Conservation (phyloP, 495 filamentous ascomycete species). For the Neurospora sp. region DNA sequence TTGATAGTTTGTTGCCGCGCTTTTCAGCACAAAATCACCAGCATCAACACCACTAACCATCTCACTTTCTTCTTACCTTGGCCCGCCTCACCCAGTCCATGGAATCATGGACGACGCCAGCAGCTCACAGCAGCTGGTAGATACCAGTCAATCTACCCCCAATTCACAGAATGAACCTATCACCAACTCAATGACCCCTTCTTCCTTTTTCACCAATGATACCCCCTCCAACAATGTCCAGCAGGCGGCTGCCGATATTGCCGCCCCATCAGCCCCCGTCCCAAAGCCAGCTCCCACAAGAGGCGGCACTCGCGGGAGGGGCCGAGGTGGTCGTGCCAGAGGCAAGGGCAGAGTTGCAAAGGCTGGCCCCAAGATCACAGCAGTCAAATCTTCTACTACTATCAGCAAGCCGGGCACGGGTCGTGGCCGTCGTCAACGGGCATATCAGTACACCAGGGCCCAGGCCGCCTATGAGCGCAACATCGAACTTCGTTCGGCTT, state of each 20-base stretch:
- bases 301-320: constrained; percentile 14
- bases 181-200: not conserved
- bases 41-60: not conserved
- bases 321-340: constrained; percentile 17
- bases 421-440: constrained; percentile 34
- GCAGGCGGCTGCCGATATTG: not conserved
- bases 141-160: constrained; percentile 8
- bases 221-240: not conserved
- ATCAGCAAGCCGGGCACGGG: constrained; percentile 13
- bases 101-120: constrained; percentile 18
- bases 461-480: constrained; percentile 40
- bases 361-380: constrained; percentile 8
- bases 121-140: constrained; percentile 12
- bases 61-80: constrained; percentile 2
- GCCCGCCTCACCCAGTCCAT: constrained; percentile 12
- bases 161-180: not conserved
- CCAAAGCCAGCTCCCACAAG: not conserved
- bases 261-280: not conserved
- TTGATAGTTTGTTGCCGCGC: not conserved
- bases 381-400: constrained; percentile 9
- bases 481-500: constrained; percentile 31
- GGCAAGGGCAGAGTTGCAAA: constrained; percentile 23
- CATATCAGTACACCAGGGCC: constrained; percentile 25
- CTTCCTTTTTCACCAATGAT: not conserved
- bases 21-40: not conserved